phyloP scores from a whole-genome alignment of 75 land plant genomes.

The Picea sitchensis region DNA sequence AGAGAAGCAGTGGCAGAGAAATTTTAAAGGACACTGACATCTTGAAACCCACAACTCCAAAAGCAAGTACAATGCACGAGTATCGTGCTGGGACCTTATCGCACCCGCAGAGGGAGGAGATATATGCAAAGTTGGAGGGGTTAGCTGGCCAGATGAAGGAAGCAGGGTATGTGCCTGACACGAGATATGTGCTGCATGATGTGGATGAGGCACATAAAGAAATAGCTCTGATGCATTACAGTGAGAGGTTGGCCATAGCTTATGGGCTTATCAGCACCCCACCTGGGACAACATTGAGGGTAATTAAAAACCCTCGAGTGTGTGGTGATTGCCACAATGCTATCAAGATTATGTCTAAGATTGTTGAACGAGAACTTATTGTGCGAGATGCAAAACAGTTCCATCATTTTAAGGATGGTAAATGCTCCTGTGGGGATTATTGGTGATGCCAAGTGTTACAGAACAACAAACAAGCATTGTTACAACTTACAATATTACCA shows the following conservation, averaged over 20 bases:
- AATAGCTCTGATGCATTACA: conserved; percentile 9
- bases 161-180: conserved; percentile 46
- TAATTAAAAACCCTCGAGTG: conserved; percentile 2
- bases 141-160: conserved; percentile 27
- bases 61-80: conserved; percentile 25
- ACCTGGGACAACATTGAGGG: conserved; percentile 2
- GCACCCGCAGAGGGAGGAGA: conserved; percentile 35
- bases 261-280: conserved; percentile 6
- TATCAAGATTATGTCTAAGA: conserved; percentile 8
- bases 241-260: conserved; percentile 11
- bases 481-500: not conserved
- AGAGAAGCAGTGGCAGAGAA: conserved; percentile 1
- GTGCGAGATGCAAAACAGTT: conserved; percentile 7
- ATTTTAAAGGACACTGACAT: not conserved
- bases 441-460: not conserved
- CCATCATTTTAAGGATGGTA: conserved; percentile 12
- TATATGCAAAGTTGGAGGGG: conserved; percentile 45
- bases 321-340: conserved; percentile 8
- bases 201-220: conserved; percentile 10
- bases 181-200: conserved; percentile 1
- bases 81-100: conserved; percentile 52
- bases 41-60: not conserved
- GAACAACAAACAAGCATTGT: not conserved
- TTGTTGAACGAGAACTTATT: not conserved
- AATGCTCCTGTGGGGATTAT: conserved; percentile 9